Percentiles rank a stretch among this genome's conserved stretches.
These are phyloP conservation scores for Isatis lusitanica DNA, from an alignment of 441 rosid genomes.

Conservation along the genomic window DNA sequence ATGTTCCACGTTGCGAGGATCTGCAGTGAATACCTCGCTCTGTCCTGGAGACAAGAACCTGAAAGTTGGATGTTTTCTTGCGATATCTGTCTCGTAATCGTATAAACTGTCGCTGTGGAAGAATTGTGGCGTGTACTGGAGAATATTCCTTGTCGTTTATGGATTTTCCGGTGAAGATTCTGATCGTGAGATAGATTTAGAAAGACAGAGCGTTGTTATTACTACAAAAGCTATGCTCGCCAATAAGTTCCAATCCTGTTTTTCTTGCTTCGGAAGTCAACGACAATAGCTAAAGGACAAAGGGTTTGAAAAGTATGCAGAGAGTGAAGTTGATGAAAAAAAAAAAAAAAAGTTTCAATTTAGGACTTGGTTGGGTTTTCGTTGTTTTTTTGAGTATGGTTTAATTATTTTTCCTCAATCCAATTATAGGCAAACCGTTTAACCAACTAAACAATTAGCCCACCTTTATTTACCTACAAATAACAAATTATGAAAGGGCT, in stretches of 20 bases:
- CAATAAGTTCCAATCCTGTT: slow-evolving; percentile 38
- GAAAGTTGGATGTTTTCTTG: slow-evolving; percentile 45
- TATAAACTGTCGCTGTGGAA: slow-evolving; percentile 50
- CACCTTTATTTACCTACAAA: no score
- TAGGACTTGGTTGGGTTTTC: no score
- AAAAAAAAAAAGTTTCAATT: no score
- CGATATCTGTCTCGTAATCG: slow-evolving; percentile 54
- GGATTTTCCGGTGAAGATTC: slow-evolving; percentile 50
- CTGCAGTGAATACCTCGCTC: slow-evolving; percentile 58
- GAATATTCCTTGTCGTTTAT: slow-evolving; percentile 43
- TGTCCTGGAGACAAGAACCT: slow-evolving; percentile 50
- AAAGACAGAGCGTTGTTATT: slow-evolving; percentile 12
- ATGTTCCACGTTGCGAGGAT: slow-evolving; percentile 64
- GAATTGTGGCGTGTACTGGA: slow-evolving; percentile 51
- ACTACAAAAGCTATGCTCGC: slow-evolving; percentile 21
- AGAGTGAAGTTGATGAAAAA: no score
- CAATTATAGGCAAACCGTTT: no score
- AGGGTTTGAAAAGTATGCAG: no score
- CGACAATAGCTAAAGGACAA: background rate
- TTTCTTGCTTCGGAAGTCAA: background rate
- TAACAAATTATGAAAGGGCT: background rate
- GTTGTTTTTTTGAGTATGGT: no score
- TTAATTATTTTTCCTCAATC: no score
- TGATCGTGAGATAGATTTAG: slow-evolving; percentile 31
- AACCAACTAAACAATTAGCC: no score